Evolutionary conservation across 108 stramenopile genomes (phyloP).

Genomic region (Cyclotella atomus): DNA sequence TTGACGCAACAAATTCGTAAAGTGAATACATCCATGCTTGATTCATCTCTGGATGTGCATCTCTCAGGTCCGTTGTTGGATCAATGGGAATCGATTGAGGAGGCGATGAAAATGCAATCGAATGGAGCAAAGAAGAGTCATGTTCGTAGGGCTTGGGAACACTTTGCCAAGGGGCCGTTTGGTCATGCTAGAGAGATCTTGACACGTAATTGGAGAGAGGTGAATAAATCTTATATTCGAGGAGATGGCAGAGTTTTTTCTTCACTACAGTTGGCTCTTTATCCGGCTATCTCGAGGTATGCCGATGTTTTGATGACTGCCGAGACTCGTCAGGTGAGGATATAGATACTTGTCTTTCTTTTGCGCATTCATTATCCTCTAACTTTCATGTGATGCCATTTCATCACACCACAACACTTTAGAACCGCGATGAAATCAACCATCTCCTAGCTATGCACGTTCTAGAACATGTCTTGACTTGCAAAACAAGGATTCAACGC

Average conservation of each 20-base stretch:
- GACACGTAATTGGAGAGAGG: conserved; percentile 37
- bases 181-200: conserved; percentile 42
- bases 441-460: conserved; percentile 66
- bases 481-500: conserved; percentile 61
- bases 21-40: conserved; percentile 5
- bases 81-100: conserved; percentile 8
- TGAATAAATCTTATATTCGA: neutral
- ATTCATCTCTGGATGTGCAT: conserved; percentile 31
- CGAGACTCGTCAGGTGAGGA: conserved; percentile 48
- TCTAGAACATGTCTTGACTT: conserved; percentile 80
- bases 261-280: conserved; percentile 40
- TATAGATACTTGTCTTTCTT: neutral
- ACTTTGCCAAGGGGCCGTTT: conserved; percentile 28
- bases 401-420: no score
- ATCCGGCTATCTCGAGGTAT: conserved; percentile 52
- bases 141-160: conserved; percentile 8
- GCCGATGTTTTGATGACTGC: conserved; percentile 62
- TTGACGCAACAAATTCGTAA: conserved; percentile 15
- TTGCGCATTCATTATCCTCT: neutral
- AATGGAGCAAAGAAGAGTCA: neutral
- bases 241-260: conserved; percentile 31
- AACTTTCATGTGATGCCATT: no score
- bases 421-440: conserved; percentile 61
- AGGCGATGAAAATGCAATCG: neutral
- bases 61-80: conserved; percentile 40